These are phyloP conservation scores for Thermothielavioides terrestris DNA, from an alignment of 495 filamentous ascomycete genomes.

Conservation along the genomic window DNA sequence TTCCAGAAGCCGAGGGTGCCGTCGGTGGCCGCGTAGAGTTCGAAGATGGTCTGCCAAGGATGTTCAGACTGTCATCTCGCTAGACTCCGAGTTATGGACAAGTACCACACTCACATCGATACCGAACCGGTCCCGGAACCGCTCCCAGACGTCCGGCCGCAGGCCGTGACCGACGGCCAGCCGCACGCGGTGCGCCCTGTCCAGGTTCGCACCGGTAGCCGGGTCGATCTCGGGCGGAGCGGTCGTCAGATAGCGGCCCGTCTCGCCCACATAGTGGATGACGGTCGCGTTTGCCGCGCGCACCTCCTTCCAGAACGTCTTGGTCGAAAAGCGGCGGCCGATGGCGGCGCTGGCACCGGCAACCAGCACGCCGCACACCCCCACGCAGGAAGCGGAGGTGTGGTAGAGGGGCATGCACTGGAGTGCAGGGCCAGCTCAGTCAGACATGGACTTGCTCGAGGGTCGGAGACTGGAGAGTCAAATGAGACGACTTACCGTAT, in stretches of 20 bases:
- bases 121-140: conserved; percentile 77
- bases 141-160: conserved; percentile 83
- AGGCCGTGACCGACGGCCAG: conserved; percentile 84
- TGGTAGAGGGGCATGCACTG: conserved; percentile 94
- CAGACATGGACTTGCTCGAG: not conserved
- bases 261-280: conserved; percentile 95
- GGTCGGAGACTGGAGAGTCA: not conserved
- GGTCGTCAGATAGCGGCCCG: conserved; percentile 77
- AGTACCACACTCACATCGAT: conserved; percentile 48
- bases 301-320: conserved; percentile 74
- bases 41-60: conserved; percentile 48
- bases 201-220: conserved; percentile 59
- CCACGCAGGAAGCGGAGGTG: conserved; percentile 66
- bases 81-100: no score
- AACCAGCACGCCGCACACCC: conserved; percentile 48
- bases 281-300: conserved; percentile 62
- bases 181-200: conserved; percentile 67
- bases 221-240: conserved; percentile 58
- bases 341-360: conserved; percentile 58
- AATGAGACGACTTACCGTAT: conserved; percentile 49
- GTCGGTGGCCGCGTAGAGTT: conserved; percentile 90
- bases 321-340: conserved; percentile 71
- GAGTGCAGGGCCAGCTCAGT: not conserved
- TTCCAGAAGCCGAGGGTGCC: conserved; percentile 66
- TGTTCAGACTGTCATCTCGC: no score